Evolutionary conservation across 2,329 filamentous ascomycete genomes (phyloP).

Genomic region (Hypoxylon sp.): DNA sequence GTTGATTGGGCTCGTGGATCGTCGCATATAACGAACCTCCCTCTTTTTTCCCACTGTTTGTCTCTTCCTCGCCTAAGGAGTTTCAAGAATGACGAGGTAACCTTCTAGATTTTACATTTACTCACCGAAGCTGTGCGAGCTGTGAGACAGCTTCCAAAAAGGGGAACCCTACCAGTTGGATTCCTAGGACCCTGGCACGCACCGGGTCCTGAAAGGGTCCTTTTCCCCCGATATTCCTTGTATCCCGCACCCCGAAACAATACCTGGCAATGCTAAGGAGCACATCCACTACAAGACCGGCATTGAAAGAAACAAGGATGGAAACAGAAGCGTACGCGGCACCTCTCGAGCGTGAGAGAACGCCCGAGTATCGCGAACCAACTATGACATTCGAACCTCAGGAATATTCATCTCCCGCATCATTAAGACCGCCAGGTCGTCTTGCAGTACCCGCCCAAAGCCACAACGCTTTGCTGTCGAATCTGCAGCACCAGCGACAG

Average conservation of each 20-base stretch:
- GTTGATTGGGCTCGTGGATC: constrained; percentile 33
- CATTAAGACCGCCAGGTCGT: constrained; percentile 37
- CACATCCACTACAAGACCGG: constrained; percentile 30
- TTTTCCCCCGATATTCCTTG: constrained; percentile 25
- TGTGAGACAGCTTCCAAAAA: constrained; percentile 28
- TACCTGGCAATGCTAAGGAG: constrained; percentile 50
- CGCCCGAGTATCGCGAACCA: constrained; percentile 36
- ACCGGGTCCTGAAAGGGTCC: constrained; percentile 22
- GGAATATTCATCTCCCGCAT: constrained; percentile 36
- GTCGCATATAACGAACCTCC: constrained; percentile 17
- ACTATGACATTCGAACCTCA: constrained; percentile 47
- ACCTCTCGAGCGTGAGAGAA: constrained; percentile 34
- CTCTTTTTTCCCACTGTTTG: constrained; percentile 17
- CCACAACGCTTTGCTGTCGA: constrained; percentile 30
- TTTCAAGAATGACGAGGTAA: constrained; percentile 19
- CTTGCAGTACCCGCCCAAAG: constrained; percentile 24
- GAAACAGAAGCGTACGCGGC: constrained; percentile 30
- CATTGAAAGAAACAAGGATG: constrained; percentile 35
- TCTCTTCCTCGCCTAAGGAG: not conserved
- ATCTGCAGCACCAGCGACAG: constrained; percentile 51
- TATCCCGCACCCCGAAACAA: constrained; percentile 43
- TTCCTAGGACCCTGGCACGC: constrained; percentile 30
- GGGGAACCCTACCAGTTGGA: constrained; percentile 14
- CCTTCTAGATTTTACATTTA: constrained; percentile 28
- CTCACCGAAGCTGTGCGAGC: constrained; percentile 9